Evolutionary conservation across 2,329 filamentous ascomycete genomes (phyloP), one percentile per base, ranked within the genome.

Genomic region (Lasiodiplodia sp.): DNA sequence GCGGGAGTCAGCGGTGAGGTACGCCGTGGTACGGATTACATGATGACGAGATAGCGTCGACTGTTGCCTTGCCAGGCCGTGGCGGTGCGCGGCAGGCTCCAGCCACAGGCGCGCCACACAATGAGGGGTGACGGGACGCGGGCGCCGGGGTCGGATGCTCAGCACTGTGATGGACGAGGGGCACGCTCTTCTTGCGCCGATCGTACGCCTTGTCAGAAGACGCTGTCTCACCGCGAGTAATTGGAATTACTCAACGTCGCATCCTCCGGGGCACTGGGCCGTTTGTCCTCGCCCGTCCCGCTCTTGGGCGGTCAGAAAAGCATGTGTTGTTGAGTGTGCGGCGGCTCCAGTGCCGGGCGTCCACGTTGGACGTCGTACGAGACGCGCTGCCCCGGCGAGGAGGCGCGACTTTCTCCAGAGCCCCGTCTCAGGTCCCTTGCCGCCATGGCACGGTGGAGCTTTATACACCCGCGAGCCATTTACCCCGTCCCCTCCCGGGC

Each of bases 281-380:
- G 28, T 58, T 58, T 49, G 40, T 10, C 57, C 40, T 16, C 58
- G 28, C 28, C 28, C 53, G 23, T 57, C 53, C 31, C 38, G 25
- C 5, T 14, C 21, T 14, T 12, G 25, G 31, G 60, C 60, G 60
- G 60, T 64, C 60, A 64, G 60, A 10, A 64, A 31, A 4, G 16
- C n/a, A 31, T 64, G 60, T 64, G 60, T 25, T 64, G 60, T 64
- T 64, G 60, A 64, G 60, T 3, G 58, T 23, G 7, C 51, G 14
- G 63, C 63, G 21, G 51, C 34, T 25, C 63, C 63, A 66, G 51
- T 66, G 51, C 51, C 63, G 63, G 31, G 14, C 37, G 52, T 66
- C 63, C 63, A 66, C 63, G 63, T 66, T 66, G 7, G 49, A 47
- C 37, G 63, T 66, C 34, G 63, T 66, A 66, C 51, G 63, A 66